Percentiles rank a stretch among this genome's conserved stretches.
Evolutionary conservation across 2,329 filamentous ascomycete species (phyloP).

Genomic region (Periconia macrospinosa): DNA sequence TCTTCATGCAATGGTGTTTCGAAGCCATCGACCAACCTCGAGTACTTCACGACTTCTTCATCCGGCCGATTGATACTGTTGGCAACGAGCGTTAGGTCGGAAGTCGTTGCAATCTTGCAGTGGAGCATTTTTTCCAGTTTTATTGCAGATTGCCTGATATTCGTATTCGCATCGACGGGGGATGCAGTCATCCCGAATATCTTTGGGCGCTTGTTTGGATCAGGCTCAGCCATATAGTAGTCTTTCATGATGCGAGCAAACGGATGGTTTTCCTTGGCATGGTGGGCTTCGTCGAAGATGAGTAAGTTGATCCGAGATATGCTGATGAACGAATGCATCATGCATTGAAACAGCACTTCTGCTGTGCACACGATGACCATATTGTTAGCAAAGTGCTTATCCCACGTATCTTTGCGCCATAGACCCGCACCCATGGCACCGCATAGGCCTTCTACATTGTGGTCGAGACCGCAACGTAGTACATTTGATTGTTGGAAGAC

Average conservation of each 20-base stretch:
- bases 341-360: slow-evolving; percentile 77
- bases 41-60: slow-evolving; percentile 62
- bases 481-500: slow-evolving; percentile 89
- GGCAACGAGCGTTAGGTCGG: slow-evolving; percentile 61
- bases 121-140: slow-evolving; percentile 78
- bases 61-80: slow-evolving; percentile 62
- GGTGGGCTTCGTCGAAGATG: slow-evolving; percentile 95
- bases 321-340: slow-evolving; percentile 75
- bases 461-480: slow-evolving; percentile 76
- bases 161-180: slow-evolving; percentile 79
- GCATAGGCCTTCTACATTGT: slow-evolving; percentile 72
- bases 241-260: slow-evolving; percentile 90
- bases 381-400: slow-evolving; percentile 61
- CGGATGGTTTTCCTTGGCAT: slow-evolving; percentile 89
- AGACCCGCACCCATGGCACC: slow-evolving; percentile 68
- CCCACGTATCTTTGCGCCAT: slow-evolving; percentile 64
- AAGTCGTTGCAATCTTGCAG: slow-evolving; percentile 79
- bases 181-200: slow-evolving; percentile 98
- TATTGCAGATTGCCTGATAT: slow-evolving; percentile 69
- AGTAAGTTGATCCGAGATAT: slow-evolving; percentile 87
- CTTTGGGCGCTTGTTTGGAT: slow-evolving; percentile 61
- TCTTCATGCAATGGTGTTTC: slow-evolving; percentile 66
- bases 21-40: slow-evolving; percentile 54
- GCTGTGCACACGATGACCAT: slow-evolving; percentile 93
- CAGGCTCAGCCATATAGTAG: slow-evolving; percentile 65